Base-by-base conservation (phyloP, 2,329 filamentous ascomycete genomes). In the Ophiocordyceps australis region DNA sequence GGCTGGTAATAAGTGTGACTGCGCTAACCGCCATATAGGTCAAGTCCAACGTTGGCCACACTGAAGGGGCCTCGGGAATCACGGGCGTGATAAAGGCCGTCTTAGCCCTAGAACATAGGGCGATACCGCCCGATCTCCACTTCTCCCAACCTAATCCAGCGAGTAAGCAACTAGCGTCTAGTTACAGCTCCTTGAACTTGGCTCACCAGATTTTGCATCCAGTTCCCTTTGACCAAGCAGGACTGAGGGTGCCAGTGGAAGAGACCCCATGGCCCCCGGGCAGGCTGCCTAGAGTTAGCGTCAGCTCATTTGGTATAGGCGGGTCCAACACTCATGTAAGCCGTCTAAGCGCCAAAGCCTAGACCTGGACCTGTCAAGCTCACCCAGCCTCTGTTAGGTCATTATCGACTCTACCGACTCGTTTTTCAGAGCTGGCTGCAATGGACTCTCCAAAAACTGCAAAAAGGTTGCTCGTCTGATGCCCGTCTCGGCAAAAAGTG, bases 251-350 rank as follows among this genome's bases (percentile, higher is more conserved):
- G 5, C 47, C 52, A 0, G 36, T 35, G 0, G 34, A 45, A 9
- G 38, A 47, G n/a, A 47, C 36, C 0, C 30, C 39, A 2, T 57
- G 53, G 52, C 52, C 52, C 0, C 22, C 36, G 3, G 24, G 35
- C 3, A 46, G 52, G 7, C 37, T 47, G 5, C 45, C 52, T 2
- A 48, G 58, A 9, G 52, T 58, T 26, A 59, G 55, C 30, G 43
- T 59, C 26, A 58, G 57, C 36, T 46, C 44, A 22, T 60, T 59
- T 23, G 55, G 55, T 1, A 53, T 51, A 13, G 54, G 50, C 14
- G 52, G 45, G 17, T 47, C 53, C 10, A 59, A 58, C 30, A 50
- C 46, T 3, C 54, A 57, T 28, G 41, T 50, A 5, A 46, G n/a
- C n/a, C n/a, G n/a, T n/a, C n/a, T n/a, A n/a, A n/a, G n/a, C n/a